Evolutionary conservation across 1,139 yeast genomes (phyloP).

Genomic region (Blastobotrys serpentis): DNA sequence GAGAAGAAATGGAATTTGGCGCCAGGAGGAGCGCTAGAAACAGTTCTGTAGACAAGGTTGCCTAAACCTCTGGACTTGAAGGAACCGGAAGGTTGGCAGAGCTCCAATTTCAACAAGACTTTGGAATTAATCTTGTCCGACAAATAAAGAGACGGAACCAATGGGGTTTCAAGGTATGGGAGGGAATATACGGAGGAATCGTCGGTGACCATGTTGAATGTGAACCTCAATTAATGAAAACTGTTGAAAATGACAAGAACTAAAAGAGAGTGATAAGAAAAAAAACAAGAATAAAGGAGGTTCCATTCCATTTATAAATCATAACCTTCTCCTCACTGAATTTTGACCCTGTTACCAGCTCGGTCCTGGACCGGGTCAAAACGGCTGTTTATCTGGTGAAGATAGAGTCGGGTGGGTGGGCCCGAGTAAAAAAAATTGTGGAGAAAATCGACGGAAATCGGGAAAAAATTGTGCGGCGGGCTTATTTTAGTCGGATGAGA

Average conservation of each 20-base stretch:
- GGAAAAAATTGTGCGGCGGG: background rate
- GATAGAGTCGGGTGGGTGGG: background rate
- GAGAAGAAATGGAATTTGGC: slow-evolving; percentile 52
- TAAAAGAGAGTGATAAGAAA: background rate
- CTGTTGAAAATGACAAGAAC: slow-evolving; percentile 1
- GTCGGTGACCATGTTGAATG: slow-evolving; percentile 9
- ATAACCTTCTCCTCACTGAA: slow-evolving; percentile 5
- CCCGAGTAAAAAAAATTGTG: too few relatives aligned
- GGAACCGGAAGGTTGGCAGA: slow-evolving; percentile 68
- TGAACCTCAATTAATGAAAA: background rate
- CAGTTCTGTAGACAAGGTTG: slow-evolving; percentile 35
- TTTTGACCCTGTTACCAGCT: slow-evolving; percentile 9
- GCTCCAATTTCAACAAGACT: slow-evolving; percentile 58
- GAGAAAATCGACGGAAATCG: background rate
- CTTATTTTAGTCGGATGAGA: slow-evolving; percentile 3
- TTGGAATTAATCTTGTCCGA: slow-evolving; percentile 38
- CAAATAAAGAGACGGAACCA: slow-evolving; percentile 34
- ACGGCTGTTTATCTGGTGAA: background rate
- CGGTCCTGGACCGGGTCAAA: slow-evolving; percentile 11
- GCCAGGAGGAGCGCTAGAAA: slow-evolving; percentile 27
- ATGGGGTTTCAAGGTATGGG: slow-evolving; percentile 38
- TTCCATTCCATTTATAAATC: slow-evolving; percentile 1
- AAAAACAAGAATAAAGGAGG: background rate
- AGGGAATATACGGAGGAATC: slow-evolving; percentile 16
- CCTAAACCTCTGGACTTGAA: slow-evolving; percentile 58